A percentile compares a stretch with the other conserved stretches of the same genome.
phyloP scores from a whole-genome alignment of 768 basidiomycete species.

The Chlorophyllum brunneum region DNA sequence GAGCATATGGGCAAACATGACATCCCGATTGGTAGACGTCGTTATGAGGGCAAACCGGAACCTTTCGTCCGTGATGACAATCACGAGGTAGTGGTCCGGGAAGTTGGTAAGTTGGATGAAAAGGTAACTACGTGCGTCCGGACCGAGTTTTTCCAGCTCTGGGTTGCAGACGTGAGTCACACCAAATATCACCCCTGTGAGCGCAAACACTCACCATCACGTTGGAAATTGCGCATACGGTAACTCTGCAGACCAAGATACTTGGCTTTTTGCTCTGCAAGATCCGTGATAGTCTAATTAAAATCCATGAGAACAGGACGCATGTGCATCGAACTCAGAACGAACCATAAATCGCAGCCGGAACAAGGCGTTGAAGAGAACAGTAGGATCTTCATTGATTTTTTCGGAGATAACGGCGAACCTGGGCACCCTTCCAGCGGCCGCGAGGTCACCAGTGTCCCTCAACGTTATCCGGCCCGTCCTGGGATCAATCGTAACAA shows the following conservation, averaged over 20 bases:
- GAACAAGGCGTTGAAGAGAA: conserved; percentile 54
- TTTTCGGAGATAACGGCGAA: conserved; percentile 55
- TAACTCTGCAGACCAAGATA: conserved; percentile 80
- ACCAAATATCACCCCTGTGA: neutral
- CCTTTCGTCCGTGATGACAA: conserved; percentile 74
- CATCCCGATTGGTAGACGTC: conserved; percentile 49
- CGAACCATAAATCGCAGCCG: conserved; percentile 62
- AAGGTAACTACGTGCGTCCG: conserved; percentile 53
- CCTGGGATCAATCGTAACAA: conserved; percentile 74
- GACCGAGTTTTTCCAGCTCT: conserved; percentile 75
- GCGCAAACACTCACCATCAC: conserved; percentile 48
- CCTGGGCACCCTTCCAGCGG: conserved; percentile 66
- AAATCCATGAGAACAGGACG: neutral
- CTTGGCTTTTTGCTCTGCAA: conserved; percentile 80
- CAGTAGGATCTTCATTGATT: conserved; percentile 66
- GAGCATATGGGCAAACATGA: conserved; percentile 54
- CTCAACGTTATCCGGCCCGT: conserved; percentile 76
- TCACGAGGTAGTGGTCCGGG: conserved; percentile 78
- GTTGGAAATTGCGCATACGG: conserved; percentile 61
- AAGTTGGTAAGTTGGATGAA: conserved; percentile 79
- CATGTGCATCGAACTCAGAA: conserved; percentile 1
- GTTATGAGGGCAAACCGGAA: conserved; percentile 83
- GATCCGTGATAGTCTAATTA: conserved; percentile 72
- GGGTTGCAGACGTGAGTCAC: conserved; percentile 8
- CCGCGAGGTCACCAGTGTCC: conserved; percentile 78